Percentiles rank a stretch among this genome's conserved stretches.
Conservation (phyloP, 257 asterid species). For the Striga asiatica region DNA sequence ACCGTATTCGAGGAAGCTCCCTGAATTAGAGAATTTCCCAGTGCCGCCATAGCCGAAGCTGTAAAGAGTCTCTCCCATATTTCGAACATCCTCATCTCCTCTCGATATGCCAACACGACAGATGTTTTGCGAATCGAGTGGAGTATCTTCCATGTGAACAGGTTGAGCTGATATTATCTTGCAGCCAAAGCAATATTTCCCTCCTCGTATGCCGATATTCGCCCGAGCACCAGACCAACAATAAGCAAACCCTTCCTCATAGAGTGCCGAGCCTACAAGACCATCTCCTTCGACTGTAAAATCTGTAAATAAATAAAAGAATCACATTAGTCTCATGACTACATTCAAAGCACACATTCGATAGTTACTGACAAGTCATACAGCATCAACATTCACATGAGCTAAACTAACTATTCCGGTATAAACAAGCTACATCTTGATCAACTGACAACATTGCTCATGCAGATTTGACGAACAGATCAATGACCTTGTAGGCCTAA, state of each 20-base stretch:
- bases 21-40: conserved; percentile 38
- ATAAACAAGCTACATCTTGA: neutral
- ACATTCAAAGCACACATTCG: neutral
- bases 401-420: neutral
- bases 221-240: conserved; percentile 81
- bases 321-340: neutral
- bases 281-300: conserved; percentile 42
- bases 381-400: neutral
- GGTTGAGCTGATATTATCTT: conserved; percentile 36
- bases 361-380: neutral
- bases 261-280: conserved; percentile 39
- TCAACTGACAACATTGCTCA: neutral
- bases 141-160: conserved; percentile 41
- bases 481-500: neutral
- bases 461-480: neutral
- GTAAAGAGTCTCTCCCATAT: conserved; percentile 39
- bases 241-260: conserved; percentile 46
- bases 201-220: conserved; percentile 43
- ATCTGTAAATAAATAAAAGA: conserved; percentile 27
- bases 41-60: conserved; percentile 52
- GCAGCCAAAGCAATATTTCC: conserved; percentile 61
- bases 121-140: conserved; percentile 32
- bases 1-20: conserved; percentile 28
- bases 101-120: conserved; percentile 49
- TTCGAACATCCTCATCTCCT: conserved; percentile 39